Conservation (phyloP, 1,284 basidiomycete species). For the Marasmius tenuissimus region DNA sequence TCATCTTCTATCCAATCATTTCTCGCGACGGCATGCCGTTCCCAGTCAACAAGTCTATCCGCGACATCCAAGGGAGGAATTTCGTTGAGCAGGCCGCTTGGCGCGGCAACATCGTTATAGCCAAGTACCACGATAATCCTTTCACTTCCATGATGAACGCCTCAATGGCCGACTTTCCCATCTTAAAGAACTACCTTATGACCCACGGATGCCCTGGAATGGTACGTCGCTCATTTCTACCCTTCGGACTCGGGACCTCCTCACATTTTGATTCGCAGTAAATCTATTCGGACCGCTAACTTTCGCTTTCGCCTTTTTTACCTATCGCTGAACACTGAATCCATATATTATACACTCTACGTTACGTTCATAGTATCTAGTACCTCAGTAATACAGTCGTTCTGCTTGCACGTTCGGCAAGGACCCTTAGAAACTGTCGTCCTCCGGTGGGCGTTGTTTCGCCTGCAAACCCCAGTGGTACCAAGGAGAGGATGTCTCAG, state of each 20-base stretch:
- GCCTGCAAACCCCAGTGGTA: constrained; percentile 37
- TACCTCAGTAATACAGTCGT: no score
- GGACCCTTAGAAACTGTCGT: neutral
- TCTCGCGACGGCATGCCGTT: constrained; percentile 79
- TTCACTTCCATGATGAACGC: constrained; percentile 70
- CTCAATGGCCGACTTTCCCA: constrained; percentile 78
- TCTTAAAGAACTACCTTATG: constrained; percentile 74
- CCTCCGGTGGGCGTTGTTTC: constrained; percentile 8
- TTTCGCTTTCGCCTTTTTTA: neutral
- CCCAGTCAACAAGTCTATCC: constrained; percentile 71
- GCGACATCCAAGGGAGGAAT: constrained; percentile 64
- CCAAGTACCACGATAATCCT: constrained; percentile 68
- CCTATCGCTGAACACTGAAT: no score
- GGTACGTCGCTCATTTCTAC: constrained; percentile 4
- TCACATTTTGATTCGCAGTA: neutral
- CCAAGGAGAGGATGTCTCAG: constrained; percentile 27
- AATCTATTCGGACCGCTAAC: neutral
- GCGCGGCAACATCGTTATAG: constrained; percentile 76
- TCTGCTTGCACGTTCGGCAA: no score
- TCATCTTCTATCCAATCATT: constrained; percentile 72
- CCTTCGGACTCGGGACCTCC: neutral
- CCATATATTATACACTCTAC: no score
- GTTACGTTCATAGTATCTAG: no score
- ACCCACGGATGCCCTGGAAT: constrained; percentile 53
- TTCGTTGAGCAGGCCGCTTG: constrained; percentile 66